phyloP scores from a whole-genome alignment of 352 stramenopile genomes.

The Globisporangium mamillatum region DNA sequence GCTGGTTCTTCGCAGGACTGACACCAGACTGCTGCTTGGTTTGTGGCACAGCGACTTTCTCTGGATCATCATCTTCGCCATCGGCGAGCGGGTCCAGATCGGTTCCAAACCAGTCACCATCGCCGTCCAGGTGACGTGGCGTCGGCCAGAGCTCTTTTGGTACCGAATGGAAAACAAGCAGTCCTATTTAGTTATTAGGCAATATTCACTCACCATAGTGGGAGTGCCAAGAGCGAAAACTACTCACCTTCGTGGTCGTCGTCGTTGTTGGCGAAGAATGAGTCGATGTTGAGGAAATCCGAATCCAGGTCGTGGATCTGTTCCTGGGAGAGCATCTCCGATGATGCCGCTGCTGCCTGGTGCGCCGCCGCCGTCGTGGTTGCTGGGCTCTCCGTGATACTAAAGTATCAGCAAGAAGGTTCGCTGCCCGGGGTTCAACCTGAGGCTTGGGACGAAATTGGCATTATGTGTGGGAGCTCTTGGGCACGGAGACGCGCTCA shows the following conservation, averaged over 20 bases:
- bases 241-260: constrained; percentile 23
- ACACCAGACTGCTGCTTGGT: neutral
- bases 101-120: constrained; percentile 14
- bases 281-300: constrained; percentile 34
- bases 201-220: neutral
- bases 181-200: neutral
- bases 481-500: neutral
- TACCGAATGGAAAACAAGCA: neutral
- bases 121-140: constrained; percentile 1
- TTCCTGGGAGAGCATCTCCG: constrained; percentile 24
- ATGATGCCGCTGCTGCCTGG: constrained; percentile 2
- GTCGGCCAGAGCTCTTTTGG: constrained; percentile 24
- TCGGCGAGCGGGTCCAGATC: constrained; percentile 8
- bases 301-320: constrained; percentile 26
- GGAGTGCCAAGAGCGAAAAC: neutral
- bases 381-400: neutral
- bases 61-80: neutral
- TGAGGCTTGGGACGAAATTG: constrained; percentile 10
- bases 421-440: neutral
- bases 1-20: constrained; percentile 3
- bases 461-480: constrained; percentile 8
- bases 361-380: constrained; percentile 5
- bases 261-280: constrained; percentile 26
- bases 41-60: neutral
- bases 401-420: neutral